Percentiles rank a stretch among this genome's conserved stretches.
Evolutionary conservation across 2,329 filamentous ascomycete species (phyloP).

Genomic region (Calonectria pauciramosa): DNA sequence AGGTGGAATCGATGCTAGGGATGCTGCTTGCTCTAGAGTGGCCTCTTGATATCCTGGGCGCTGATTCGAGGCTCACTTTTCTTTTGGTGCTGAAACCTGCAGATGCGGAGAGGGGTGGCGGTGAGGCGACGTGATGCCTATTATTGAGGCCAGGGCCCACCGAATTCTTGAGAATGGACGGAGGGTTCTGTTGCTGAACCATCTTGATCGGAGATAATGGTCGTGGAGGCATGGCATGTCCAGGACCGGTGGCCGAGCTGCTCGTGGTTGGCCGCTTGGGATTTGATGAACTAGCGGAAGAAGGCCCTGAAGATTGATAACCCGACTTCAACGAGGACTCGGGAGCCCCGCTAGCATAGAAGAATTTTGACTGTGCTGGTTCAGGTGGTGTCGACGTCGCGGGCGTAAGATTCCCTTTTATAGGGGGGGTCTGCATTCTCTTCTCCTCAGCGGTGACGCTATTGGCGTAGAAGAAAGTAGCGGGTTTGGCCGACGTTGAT

Average conservation of each 20-base stretch:
- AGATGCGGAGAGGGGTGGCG: constrained; percentile 53
- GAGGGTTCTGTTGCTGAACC: constrained; percentile 38
- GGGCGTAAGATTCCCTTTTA: constrained; percentile 50
- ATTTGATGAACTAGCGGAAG: constrained; percentile 61
- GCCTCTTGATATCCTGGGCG: constrained; percentile 50
- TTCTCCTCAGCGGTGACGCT: constrained; percentile 58
- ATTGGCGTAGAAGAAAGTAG: constrained; percentile 72
- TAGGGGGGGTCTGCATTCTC: constrained; percentile 49
- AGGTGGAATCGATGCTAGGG: constrained; percentile 52
- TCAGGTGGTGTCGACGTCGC: constrained; percentile 54
- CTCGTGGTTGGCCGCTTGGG: constrained; percentile 60
- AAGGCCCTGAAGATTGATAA: constrained; percentile 55
- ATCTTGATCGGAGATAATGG: constrained; percentile 67
- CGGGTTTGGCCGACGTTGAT: constrained; percentile 59
- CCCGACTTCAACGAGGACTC: constrained; percentile 57
- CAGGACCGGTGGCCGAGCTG: constrained; percentile 38
- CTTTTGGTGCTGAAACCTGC: constrained; percentile 50
- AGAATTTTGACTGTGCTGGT: constrained; percentile 73
- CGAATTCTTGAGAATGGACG: constrained; percentile 37
- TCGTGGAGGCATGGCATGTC: constrained; percentile 51
- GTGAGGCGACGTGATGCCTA: constrained; percentile 52
- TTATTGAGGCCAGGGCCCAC: constrained; percentile 33
- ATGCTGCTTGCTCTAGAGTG: constrained; percentile 60
- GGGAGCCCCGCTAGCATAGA: constrained; percentile 78
- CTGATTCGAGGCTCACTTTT: constrained; percentile 59